Percentiles rank a stretch among this genome's conserved stretches.
These are phyloP conservation scores for Jaapia argillacea DNA, from an alignment of 768 basidiomycete species.

Conservation along the genomic window DNA sequence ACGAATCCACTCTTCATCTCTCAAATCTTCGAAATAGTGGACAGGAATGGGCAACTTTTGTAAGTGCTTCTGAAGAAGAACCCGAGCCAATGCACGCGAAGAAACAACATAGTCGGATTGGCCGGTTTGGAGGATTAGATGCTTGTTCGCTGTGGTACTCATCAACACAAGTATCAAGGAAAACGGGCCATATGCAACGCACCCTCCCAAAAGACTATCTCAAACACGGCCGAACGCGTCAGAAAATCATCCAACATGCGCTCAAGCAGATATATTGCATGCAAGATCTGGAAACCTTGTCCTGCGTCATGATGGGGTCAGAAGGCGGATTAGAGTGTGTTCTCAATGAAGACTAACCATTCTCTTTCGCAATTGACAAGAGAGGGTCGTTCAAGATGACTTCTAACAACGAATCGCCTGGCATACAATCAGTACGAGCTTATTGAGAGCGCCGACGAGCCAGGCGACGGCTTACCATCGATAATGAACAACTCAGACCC, in stretches of 20 bases:
- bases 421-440: too few species aligned
- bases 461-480: too few species aligned
- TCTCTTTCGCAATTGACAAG: slow-evolving; percentile 55
- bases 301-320: too few species aligned
- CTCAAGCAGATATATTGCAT: slow-evolving; percentile 49
- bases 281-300: slow-evolving; percentile 49
- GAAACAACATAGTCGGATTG: slow-evolving; percentile 23
- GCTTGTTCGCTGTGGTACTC: slow-evolving; percentile 28
- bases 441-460: too few species aligned
- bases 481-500: slow-evolving; percentile 18
- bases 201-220: slow-evolving; percentile 59
- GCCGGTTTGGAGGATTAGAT: slow-evolving; percentile 31
- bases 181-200: slow-evolving; percentile 4
- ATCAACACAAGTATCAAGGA: not conserved
- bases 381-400: slow-evolving; percentile 48
- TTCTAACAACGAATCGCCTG: slow-evolving; percentile 54
- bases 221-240: slow-evolving; percentile 42
- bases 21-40: slow-evolving; percentile 32
- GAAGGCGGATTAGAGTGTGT: too few species aligned
- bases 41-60: slow-evolving; percentile 29
- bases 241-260: slow-evolving; percentile 36
- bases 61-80: slow-evolving; percentile 41
- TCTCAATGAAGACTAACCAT: too few species aligned
- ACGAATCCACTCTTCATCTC: slow-evolving; percentile 38
- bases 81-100: slow-evolving; percentile 43